Percentiles rank a stretch among this genome's conserved stretches.
Evolutionary conservation across 495 filamentous ascomycete species (phyloP).

Genomic region (Aspergillus cavernicola): DNA sequence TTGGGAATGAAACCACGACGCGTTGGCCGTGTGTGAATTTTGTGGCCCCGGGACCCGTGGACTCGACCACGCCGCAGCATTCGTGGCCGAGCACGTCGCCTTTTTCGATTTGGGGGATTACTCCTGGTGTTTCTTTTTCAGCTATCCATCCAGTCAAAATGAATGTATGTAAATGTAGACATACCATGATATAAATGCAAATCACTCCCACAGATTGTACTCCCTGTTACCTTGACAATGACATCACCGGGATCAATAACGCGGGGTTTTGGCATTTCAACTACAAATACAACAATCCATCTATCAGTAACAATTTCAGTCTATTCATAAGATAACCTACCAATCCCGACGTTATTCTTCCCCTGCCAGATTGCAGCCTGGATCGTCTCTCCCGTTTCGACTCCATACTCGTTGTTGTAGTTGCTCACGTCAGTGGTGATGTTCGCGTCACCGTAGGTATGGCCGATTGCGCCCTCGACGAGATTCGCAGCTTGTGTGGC

Average conservation of each 20-base stretch:
- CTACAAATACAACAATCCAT: too few relatives aligned
- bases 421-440: conserved; percentile 31
- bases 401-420: conserved; percentile 25
- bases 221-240: conserved; percentile 80
- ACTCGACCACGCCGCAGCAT: conserved; percentile 78
- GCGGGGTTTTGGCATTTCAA: conserved; percentile 63
- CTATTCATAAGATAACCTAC: conserved; percentile 18
- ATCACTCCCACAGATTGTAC: conserved; percentile 83
- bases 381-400: conserved; percentile 18
- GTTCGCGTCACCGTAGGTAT: conserved; percentile 36
- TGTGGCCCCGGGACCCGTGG: conserved; percentile 58
- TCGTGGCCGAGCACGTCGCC: conserved; percentile 92
- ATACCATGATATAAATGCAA: conserved; percentile 73
- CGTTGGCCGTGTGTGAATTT: conserved; percentile 64
- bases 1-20: conserved; percentile 84
- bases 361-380: conserved; percentile 31
- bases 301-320: too few relatives aligned
- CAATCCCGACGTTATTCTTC: conserved; percentile 35
- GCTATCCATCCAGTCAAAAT: too few relatives aligned
- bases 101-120: conserved; percentile 67
- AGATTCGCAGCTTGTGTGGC: conserved; percentile 59
- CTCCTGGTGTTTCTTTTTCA: too few relatives aligned
- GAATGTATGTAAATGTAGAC: too few relatives aligned
- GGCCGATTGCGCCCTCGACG: conserved; percentile 63
- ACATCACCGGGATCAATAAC: conserved; percentile 73